A percentile compares a stretch with the other conserved stretches of the same genome.
Evolutionary conservation across 805 yeast species (phyloP).

Genomic region (Metschnikowia anglica): DNA sequence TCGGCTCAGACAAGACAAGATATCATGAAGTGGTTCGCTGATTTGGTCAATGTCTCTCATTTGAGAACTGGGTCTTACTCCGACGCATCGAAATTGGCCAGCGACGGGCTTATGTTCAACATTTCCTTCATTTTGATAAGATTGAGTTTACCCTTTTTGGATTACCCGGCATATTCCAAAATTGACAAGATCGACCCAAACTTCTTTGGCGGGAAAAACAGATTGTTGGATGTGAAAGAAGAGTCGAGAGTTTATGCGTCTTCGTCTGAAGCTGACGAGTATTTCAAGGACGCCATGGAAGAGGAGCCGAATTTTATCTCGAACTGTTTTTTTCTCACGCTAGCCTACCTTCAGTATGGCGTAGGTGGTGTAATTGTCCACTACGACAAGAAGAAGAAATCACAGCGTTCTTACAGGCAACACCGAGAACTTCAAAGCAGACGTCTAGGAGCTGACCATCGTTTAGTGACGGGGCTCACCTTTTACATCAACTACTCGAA

Average conservation of each 20-base stretch:
- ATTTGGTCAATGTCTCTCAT: slow-evolving; percentile 77
- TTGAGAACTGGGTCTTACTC: slow-evolving; percentile 85
- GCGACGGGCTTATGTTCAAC: slow-evolving; percentile 82
- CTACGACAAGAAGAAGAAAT: slow-evolving; percentile 53
- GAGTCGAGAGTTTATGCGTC: slow-evolving; percentile 86
- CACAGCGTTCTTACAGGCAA: slow-evolving; percentile 50
- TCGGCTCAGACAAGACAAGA: slow-evolving; percentile 62
- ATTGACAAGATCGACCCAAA: slow-evolving; percentile 74
- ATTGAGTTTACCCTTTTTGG: slow-evolving; percentile 83
- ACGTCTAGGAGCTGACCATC: slow-evolving; percentile 13
- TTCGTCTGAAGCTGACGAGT: slow-evolving; percentile 62
- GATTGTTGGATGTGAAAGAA: slow-evolving; percentile 63
- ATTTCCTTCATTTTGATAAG: slow-evolving; percentile 63
- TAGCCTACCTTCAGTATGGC: slow-evolving; percentile 84
- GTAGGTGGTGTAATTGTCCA: slow-evolving; percentile 69
- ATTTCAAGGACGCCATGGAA: slow-evolving; percentile 43
- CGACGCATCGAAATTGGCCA: slow-evolving; percentile 60
- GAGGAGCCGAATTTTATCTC: slow-evolving; percentile 76
- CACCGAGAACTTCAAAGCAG: slow-evolving; percentile 14
- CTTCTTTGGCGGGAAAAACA: slow-evolving; percentile 54
- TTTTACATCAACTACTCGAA: slow-evolving; percentile 41
- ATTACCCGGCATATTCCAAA: slow-evolving; percentile 55
- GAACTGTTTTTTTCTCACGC: slow-evolving; percentile 78
- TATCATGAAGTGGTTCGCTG: slow-evolving; percentile 67
- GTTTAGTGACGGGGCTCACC: slow-evolving; percentile 32